Evolutionary conservation across 2,329 filamentous ascomycete species (phyloP), one percentile per base, ranked within the genome.

Genomic region (Westerdykella ornata): DNA sequence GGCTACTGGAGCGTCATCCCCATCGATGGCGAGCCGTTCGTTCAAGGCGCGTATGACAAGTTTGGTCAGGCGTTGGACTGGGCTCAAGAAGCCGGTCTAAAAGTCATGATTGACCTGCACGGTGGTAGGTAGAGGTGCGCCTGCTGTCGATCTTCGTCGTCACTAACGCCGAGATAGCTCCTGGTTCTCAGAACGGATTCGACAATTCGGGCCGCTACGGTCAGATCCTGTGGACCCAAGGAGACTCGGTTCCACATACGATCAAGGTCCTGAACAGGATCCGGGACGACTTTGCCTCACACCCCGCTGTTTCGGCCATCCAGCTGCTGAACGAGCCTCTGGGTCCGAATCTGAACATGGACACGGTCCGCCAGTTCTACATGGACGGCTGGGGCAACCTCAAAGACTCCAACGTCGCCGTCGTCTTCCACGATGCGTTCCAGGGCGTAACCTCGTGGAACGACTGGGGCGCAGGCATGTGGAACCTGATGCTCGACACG

Each of bases 51-150:
- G 46, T 70, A 81, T 35, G 62, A 72, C 13, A 71, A 73, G 52
- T 68, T 84, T 8, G 76, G 80, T 43, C 56, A 72, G 46, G 75
- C 79, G 17, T 68, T 82, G 41, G 61, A 66, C 45, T 81, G 81
- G 76, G 82, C 81, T 9, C 63, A 72, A 43, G 65, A 58, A 34
- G 69, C 74, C 34, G 75, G 76, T 3, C 58, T 85, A 37, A 81
- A 81, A 54, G 77, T 84, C 32, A 74, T 82, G 64, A 72, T 85
- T 51, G 82, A 85, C 57, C 64, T 85, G 16, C 82, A 85, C 54
- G 81, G 81, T 49, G 77, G 76, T 78, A 60, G 60, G 72, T 66
- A 30, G 15, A n/a, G 19, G 5, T 2, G n/a, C 14, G 22, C 16
- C 22, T 31, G 26, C 37, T 20, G 5, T 16, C 34, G n/a, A 22